Base-by-base conservation (phyloP, 75 land plant genomes). In the Azolla pinnata region DNA sequence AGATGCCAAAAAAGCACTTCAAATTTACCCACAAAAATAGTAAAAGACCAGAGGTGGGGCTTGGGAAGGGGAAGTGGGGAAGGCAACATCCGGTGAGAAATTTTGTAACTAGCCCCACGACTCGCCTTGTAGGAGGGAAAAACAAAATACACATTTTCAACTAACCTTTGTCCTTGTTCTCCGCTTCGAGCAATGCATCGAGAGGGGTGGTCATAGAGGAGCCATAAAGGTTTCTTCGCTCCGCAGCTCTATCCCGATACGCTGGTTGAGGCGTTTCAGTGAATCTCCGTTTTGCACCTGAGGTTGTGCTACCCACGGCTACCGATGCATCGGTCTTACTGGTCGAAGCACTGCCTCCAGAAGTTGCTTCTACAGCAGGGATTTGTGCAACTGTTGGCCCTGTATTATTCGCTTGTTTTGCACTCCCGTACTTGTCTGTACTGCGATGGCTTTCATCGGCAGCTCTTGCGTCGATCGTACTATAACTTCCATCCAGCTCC, bases 241-340 rank as follows among this genome's bases (percentile, higher is more conserved):
- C 99, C 40, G 97, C 99, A 52, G 99, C 99, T 55, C 99, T 77
- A 57, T 95, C 99, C 35, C 99, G 82, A 47, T 95, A 95, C 1
- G 69, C 63, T 9, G 74, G 62, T 54, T 86, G 91, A 52, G 85
- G 67, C 35, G 70, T 60, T 72, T 95, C 97, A 48, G 96, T 90
- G 59, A 95, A 95, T 67, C 97, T 85, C 18, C 95, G 73, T 51
- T 79, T 85, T 26, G 79, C 77, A 10, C 75, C 82, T n/a, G n/a
- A n/a, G n/a, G n/a, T n/a, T 34, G 70, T 24, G 33, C 79, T 61
- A 28, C 52, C 71, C 10, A 71, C 29, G 42, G 87, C 56, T 21
- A 62, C 61, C 50, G 93, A 85, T 48, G 81, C 79, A 75, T 88
- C 87, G 1, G 95, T 92, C 66, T 68, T 82, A 12, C 80, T 85